Evolutionary conservation across 768 basidiomycete species (phyloP).

Genomic region (Brasilioporus rufonigricans): DNA sequence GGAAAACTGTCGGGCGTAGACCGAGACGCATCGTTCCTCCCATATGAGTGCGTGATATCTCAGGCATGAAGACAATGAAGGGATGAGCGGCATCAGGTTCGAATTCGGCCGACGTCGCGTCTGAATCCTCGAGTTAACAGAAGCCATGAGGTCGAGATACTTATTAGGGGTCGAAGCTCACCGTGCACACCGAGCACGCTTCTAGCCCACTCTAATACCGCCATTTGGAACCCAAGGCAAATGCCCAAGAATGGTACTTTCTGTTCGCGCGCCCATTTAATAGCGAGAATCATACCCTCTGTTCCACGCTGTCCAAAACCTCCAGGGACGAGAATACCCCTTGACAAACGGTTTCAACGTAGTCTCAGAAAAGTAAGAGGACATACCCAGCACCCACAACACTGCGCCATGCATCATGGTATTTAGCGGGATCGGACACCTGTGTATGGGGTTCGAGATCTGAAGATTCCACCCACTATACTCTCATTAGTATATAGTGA

Average conservation of each 20-base stretch:
- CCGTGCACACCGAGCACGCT: constrained; percentile 72
- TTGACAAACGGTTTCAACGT: constrained; percentile 30
- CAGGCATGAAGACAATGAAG: constrained; percentile 96
- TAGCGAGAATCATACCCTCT: constrained; percentile 98
- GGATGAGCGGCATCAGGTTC: constrained; percentile 57
- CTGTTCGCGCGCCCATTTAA: constrained; percentile 95
- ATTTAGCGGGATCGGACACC: constrained; percentile 75
- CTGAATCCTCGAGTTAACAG: constrained; percentile 37
- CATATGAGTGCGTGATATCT: constrained; percentile 96
- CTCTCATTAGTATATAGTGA: constrained; percentile 6
- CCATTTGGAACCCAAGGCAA: constrained; percentile 96
- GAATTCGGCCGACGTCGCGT: constrained; percentile 87
- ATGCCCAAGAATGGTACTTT: constrained; percentile 95
- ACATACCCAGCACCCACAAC: constrained; percentile 86
- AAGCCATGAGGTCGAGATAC: not conserved
- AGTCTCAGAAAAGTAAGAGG: not conserved
- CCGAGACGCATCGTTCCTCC: constrained; percentile 99
- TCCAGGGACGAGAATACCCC: constrained; percentile 95
- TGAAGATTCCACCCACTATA: constrained; percentile 94
- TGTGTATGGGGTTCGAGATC: constrained; percentile 84
- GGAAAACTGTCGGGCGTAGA: constrained; percentile 92
- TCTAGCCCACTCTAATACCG: constrained; percentile 93
- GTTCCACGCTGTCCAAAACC: constrained; percentile 93
- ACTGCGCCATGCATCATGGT: constrained; percentile 94
- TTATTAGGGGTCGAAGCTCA: constrained; percentile 30